phyloP scores from a whole-genome alignment of 1,284 basidiomycete genomes.

The Ceratobasidium sp. region DNA sequence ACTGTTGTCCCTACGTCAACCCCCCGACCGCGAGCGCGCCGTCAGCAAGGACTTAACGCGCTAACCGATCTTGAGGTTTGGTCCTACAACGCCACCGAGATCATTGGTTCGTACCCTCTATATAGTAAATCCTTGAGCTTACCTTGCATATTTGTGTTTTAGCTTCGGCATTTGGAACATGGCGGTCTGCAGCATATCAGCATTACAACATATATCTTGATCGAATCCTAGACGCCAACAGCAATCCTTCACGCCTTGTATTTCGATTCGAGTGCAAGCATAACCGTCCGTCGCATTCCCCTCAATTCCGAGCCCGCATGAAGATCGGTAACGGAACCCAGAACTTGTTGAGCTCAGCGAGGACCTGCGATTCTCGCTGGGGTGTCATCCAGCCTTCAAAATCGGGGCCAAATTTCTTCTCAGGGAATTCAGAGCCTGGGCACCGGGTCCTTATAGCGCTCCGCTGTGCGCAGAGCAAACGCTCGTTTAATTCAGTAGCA shows the following conservation, averaged over 20 bases:
- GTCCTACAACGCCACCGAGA: background rate
- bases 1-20: no score
- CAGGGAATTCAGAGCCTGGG: constrained; percentile 11
- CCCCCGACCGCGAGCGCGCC: background rate
- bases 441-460: constrained; percentile 9
- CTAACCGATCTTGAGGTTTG: background rate
- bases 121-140: background rate
- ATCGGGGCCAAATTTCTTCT: background rate
- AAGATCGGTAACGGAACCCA: constrained; percentile 28
- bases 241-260: background rate
- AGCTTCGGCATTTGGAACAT: background rate
- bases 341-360: background rate
- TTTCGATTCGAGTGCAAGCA: constrained; percentile 7
- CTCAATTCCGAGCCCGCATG: background rate
- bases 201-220: constrained; percentile 4
- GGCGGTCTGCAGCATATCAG: background rate
- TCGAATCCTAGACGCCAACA: background rate
- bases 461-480: constrained; percentile 4
- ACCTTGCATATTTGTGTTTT: background rate
- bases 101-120: background rate
- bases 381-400: background rate
- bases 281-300: background rate
- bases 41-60: background rate
- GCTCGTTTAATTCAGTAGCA: constrained; percentile 11
- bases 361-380: background rate